Evolutionary conservation across 352 stramenopile genomes (phyloP), one percentile per base, ranked within the genome.

Genomic region (Phytophthora hibernalis): DNA sequence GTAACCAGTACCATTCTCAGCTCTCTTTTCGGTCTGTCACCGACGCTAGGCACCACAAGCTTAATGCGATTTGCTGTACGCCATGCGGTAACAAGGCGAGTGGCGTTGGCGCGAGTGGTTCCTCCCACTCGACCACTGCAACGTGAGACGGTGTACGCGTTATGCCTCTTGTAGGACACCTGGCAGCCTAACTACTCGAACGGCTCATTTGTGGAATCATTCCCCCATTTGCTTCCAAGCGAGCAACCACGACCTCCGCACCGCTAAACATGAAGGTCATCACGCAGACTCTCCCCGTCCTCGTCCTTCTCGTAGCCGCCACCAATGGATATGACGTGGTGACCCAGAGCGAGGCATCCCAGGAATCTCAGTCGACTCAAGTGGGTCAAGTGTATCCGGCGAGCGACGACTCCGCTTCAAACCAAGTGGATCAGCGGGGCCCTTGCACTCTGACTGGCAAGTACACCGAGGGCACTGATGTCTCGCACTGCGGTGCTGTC

Each of bases 371-470:
- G 16, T 44, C 33, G 0, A 47, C 26, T 26, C 44, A 68, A 33
- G 53, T 68, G 13, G 52, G 44, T 10, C 61, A 63, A 16, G 53
- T 64, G 3, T 63, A 43, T 31, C 61, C 52, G 3, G 26, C 45
- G 8, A 35, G 31, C n/a, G 42, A 61, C 7, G 33, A 37, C 11
- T 45, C 47, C 6, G 37, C 59, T n/a, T 20, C 10, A 5, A 31
- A 15, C 9, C 58, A 63, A 54, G 58, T 21, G 12, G 40, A 64
- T 45, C 67, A 71, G 68, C 37, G 54, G 16, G 38, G 31, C 15
- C n/a, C 26, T 11, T 80, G 72, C 55, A 72, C 68, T 22, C 60
- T 80, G 16, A 57, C 56, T 18, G 72, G 68, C 21, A 68, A 35
- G 3, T 80, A 80, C 69, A 38, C 55, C 31, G 33, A 55, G 30